These are phyloP conservation scores for Rhododendron kiyosumense DNA, from an alignment of 148 eudicot genomes.

Conservation along the genomic window DNA sequence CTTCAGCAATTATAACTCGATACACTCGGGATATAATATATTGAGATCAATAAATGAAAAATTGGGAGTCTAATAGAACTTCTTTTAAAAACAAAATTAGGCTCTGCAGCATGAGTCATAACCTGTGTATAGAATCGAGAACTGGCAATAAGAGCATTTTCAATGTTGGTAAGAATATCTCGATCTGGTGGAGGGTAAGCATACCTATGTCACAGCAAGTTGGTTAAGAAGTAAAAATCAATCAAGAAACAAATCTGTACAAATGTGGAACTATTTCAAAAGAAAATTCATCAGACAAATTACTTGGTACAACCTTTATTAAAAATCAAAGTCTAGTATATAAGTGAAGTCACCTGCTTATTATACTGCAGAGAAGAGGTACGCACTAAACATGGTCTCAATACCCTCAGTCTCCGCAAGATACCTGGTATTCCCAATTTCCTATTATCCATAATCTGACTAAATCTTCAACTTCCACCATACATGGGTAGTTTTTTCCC, in stretches of 20 bases:
- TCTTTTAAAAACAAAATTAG: neutral
- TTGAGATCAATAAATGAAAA: neutral
- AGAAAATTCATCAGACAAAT: neutral
- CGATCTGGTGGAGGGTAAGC: slow-evolving; percentile 97
- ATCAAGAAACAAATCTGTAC: neutral
- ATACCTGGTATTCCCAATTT: neutral
- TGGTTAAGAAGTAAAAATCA: slow-evolving; percentile 1
- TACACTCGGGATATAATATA: neutral
- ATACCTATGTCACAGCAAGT: slow-evolving; percentile 44
- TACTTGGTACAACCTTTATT: neutral
- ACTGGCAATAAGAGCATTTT: slow-evolving; percentile 92
- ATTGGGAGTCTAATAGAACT: neutral
- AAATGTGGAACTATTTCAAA: neutral
- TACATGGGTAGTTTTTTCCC: neutral
- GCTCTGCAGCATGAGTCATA: neutral
- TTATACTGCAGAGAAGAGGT: neutral
- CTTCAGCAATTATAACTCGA: neutral
- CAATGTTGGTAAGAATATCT: slow-evolving; percentile 82
- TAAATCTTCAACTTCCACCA: neutral
- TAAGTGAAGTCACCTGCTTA: neutral
- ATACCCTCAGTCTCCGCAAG: neutral
- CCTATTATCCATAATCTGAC: neutral
- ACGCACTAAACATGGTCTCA: neutral
- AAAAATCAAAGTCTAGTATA: neutral
- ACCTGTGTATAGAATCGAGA: slow-evolving; percentile 95